phyloP scores from a whole-genome alignment of 441 rosid species.

The Adansonia rubrostipa region DNA sequence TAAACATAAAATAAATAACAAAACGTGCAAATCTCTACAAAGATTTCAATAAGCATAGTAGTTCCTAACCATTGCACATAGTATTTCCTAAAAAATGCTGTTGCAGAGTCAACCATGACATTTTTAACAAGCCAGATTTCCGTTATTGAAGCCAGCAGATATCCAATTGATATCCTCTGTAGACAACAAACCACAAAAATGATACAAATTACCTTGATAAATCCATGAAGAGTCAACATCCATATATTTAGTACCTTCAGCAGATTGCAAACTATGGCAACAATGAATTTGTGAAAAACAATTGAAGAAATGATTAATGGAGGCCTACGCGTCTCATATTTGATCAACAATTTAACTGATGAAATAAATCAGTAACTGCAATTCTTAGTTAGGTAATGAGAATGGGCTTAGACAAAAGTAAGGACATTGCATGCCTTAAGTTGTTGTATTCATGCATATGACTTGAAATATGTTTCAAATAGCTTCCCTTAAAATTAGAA shows the following conservation, averaged over 20 bases:
- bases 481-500: background rate
- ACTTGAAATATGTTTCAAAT: background rate
- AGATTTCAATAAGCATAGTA: background rate
- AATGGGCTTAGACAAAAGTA: background rate
- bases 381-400: background rate
- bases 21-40: background rate
- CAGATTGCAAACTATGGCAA: background rate
- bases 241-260: constrained; percentile 2
- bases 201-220: constrained; percentile 1
- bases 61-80: constrained; percentile 57
- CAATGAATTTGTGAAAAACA: constrained; percentile 8
- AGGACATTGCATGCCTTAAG: background rate
- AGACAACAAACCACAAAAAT: constrained; percentile 29
- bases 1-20: background rate
- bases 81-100: constrained; percentile 52
- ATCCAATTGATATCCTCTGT: constrained; percentile 70
- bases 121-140: constrained; percentile 63
- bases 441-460: background rate
- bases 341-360: background rate
- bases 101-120: constrained; percentile 42
- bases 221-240: background rate
- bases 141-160: constrained; percentile 60
- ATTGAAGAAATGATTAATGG: background rate
- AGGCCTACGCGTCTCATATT: background rate
- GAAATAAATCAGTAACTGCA: background rate